Conservation (phyloP, 345 rosid species). For the Sisymbrium irio region DNA sequence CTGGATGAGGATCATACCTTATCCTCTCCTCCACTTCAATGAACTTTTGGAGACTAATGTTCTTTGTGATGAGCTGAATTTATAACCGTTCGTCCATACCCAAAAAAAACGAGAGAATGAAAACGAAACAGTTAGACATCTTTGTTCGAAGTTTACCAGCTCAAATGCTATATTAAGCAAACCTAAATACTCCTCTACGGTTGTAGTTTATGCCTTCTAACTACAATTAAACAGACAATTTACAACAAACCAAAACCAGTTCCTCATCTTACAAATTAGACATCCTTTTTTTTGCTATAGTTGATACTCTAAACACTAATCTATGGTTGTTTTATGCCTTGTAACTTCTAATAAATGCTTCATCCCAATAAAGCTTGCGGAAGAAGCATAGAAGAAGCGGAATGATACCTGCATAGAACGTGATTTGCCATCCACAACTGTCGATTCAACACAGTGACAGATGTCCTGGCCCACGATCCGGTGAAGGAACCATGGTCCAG, state of each 20-base stretch:
- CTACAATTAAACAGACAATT: background rate
- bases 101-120: background rate
- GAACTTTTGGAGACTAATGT: conserved; percentile 85
- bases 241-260: background rate
- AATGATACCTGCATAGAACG: conserved; percentile 59
- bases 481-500: conserved; percentile 93
- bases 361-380: conserved; percentile 5
- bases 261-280: background rate
- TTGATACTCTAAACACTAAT: background rate
- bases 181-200: background rate
- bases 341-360: background rate
- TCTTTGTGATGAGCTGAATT: conserved; percentile 64
- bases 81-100: background rate
- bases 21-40: conserved; percentile 91
- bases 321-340: background rate
- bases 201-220: background rate
- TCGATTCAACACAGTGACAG: conserved; percentile 88
- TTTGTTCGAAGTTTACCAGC: background rate
- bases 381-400: background rate
- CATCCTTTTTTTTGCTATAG: background rate
- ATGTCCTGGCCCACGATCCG: conserved; percentile 86
- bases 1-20: conserved; percentile 84
- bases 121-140: background rate
- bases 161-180: background rate
- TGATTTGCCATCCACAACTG: conserved; percentile 73